Evolutionary conservation across 768 basidiomycete genomes (phyloP).

Genomic region (Lentinula lateritia): DNA sequence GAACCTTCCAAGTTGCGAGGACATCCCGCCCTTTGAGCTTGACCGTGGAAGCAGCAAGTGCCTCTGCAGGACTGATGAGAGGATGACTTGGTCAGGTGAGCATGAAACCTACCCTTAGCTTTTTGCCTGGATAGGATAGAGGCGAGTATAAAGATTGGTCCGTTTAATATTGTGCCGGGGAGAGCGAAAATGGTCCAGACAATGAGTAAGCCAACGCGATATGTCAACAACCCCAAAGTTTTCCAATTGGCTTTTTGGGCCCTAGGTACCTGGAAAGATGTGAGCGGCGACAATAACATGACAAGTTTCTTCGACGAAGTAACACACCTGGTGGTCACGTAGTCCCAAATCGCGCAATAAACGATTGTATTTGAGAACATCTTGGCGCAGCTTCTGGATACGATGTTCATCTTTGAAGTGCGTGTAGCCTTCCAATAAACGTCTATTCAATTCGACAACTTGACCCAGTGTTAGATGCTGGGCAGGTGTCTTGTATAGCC

Average conservation of each 20-base stretch:
- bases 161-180: conserved; percentile 87
- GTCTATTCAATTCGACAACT: conserved; percentile 90
- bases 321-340: conserved; percentile 82
- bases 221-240: conserved; percentile 75
- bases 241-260: conserved; percentile 87
- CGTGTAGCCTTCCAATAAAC: conserved; percentile 88
- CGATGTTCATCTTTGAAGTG: conserved; percentile 91
- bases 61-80: conserved; percentile 53
- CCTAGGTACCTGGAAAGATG: conserved; percentile 61
- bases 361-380: conserved; percentile 89
- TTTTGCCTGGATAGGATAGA: conserved; percentile 84
- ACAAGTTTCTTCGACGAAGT: background rate
- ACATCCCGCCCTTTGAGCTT: conserved; percentile 96
- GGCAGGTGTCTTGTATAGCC: conserved; percentile 90
- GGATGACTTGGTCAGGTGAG: background rate
- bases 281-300: background rate
- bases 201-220: conserved; percentile 71
- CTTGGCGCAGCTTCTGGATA: conserved; percentile 70
- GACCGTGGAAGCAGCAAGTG: conserved; percentile 90
- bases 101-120: conserved; percentile 61
- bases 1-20: conserved; percentile 95
- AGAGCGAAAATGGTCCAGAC: conserved; percentile 83
- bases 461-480: conserved; percentile 92
- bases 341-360: conserved; percentile 83
- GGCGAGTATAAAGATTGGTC: conserved; percentile 89